Evolutionary conservation across 768 basidiomycete species (phyloP), one percentile per base, ranked within the genome.

Genomic region (Russula emetica): DNA sequence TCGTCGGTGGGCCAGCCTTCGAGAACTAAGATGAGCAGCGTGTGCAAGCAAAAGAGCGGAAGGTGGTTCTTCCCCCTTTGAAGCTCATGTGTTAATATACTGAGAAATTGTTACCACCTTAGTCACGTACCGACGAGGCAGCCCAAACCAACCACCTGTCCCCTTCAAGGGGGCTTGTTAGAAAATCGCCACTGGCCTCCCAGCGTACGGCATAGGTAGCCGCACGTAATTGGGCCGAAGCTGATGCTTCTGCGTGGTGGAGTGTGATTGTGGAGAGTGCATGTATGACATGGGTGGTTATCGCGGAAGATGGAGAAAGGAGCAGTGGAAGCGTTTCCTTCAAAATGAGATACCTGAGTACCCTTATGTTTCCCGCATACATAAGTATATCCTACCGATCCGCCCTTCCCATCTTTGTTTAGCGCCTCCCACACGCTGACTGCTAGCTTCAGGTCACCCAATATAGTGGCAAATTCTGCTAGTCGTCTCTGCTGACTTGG

Each of bases 381-480:
- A n/a, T 45, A 10, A 16, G 61, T 18, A 22, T 60, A 20, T 78
- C 85, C 67, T 74, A 95, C 93, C 32, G 88, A 90, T 49, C 95
- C 95, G 40, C 87, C 86, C 71, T 91, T 94, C 49, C 83, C 83
- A 64, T 98, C 95, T 72, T 94, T 94, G 55, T 92, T 80, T 38
- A 94, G 72, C 4, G 86, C 78, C 72, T 98, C 97, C 90, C 95
- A 98, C 3, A 94, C 84, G 9, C 77, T 75, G 3, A 83, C 78
- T 0, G 95, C 96, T 36, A 95, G 79, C 69, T 91, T 93, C 73
- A 86, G 85, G 74, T 99, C 97, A 3, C 94, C 90, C 2, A 98
- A 76, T 63, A 95, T 84, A 22, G 97, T 97, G 10, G 93, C 87
- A 76, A 98, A 95, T 74, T 99, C 97, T 11, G 94, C 97, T 4